Conservation (phyloP, 225 moss, liverwort and hornwort species). For the Pleurozium schreberi region DNA sequence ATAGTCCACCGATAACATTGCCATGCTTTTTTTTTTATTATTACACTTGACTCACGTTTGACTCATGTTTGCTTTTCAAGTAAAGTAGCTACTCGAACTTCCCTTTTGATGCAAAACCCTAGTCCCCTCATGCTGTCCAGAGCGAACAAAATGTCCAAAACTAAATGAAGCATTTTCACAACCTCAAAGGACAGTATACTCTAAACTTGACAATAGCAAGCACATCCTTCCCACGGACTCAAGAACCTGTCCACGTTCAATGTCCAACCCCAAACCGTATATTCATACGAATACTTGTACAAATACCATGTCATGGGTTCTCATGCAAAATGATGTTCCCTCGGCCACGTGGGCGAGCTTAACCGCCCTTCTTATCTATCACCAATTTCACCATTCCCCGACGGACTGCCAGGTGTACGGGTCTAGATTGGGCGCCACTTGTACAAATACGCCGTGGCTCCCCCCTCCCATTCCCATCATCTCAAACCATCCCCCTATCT, state of each 20-base stretch:
- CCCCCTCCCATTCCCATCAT: not conserved
- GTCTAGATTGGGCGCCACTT: slow-evolving; percentile 6
- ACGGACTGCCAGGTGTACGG: slow-evolving; percentile 3
- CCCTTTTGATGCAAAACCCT: not conserved
- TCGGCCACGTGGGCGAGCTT: not conserved
- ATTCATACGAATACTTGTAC: not conserved
- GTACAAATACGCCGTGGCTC: slow-evolving; percentile 10
- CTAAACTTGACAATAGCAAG: not conserved
- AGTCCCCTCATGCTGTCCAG: too few species aligned
- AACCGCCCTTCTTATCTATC: slow-evolving; percentile 3
- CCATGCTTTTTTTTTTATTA: too few species aligned
- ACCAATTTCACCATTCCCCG: not conserved
- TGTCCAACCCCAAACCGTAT: not conserved
- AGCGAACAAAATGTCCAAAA: not conserved
- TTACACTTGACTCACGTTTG: not conserved
- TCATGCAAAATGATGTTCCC: not conserved
- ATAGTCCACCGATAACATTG: too few species aligned
- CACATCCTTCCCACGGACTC: not conserved
- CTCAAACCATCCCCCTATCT: not conserved
- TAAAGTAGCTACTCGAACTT: not conserved
- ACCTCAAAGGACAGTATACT: not conserved
- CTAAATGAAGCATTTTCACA: not conserved
- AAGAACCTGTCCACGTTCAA: not conserved
- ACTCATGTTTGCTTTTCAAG: too few species aligned
- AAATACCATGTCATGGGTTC: not conserved